Conservation (phyloP, 1,139 yeast species). For the Debaryomyces sp. region DNA sequence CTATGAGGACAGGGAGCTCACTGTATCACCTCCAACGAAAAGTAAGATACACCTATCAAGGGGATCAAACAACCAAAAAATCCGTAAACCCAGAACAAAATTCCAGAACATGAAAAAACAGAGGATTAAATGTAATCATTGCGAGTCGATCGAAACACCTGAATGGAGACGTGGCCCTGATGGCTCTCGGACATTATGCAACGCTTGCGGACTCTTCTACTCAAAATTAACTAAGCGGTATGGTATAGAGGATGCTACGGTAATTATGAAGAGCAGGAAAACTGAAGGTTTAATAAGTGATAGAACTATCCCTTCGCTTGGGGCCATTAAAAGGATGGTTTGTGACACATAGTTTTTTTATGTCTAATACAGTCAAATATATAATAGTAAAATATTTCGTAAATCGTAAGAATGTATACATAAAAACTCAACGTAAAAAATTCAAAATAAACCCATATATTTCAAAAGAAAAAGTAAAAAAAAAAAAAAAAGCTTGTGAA, state of each 20-base stretch:
- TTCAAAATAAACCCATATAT: neutral
- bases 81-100: constrained; percentile 8
- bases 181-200: constrained; percentile 46
- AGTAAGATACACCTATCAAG: neutral
- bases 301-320: constrained; percentile 12
- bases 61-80: neutral
- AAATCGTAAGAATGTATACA: neutral
- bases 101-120: constrained; percentile 11
- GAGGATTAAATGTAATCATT: constrained; percentile 26
- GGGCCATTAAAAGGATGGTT: neutral
- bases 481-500: neutral
- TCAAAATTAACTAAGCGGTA: constrained; percentile 33
- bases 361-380: neutral
- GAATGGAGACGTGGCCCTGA: constrained; percentile 53
- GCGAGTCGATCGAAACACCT: constrained; percentile 38
- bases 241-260: constrained; percentile 28
- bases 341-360: neutral
- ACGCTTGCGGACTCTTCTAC: constrained; percentile 50
- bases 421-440: neutral
- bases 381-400: neutral
- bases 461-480: neutral
- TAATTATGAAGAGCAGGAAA: constrained; percentile 28
- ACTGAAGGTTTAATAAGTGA: constrained; percentile 17
- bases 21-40: neutral
- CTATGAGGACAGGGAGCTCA: neutral